phyloP scores from a whole-genome alignment of 768 basidiomycete genomes.

The Lentinula lateritia region DNA sequence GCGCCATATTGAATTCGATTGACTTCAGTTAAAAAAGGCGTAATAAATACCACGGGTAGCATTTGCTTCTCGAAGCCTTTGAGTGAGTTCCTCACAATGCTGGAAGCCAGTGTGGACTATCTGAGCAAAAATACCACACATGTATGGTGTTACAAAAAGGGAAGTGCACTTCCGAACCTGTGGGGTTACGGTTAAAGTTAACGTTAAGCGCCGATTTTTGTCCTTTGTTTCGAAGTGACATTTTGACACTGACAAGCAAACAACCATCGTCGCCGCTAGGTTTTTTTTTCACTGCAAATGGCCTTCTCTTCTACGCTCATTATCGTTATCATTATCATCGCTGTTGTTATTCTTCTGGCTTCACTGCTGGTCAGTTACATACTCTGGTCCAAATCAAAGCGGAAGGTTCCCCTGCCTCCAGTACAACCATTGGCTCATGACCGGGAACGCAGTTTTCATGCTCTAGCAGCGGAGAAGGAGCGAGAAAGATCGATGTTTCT shows the following conservation, averaged over 20 bases:
- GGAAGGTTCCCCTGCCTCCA: constrained; percentile 48
- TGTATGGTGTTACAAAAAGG: constrained; percentile 20
- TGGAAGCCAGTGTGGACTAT: constrained; percentile 16
- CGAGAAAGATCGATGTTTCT: background rate
- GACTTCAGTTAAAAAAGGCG: background rate
- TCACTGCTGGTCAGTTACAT: constrained; percentile 3
- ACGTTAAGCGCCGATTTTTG: background rate
- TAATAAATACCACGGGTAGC: constrained; percentile 47
- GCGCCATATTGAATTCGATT: too few relatives aligned
- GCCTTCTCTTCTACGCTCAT: background rate
- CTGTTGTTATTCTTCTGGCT: background rate
- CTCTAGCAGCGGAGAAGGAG: background rate
- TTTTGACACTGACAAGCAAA: background rate
- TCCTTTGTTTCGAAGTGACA: background rate
- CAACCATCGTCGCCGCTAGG: background rate
- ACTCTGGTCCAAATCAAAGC: background rate
- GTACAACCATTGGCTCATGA: constrained; percentile 61
- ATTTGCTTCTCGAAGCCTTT: constrained; percentile 42
- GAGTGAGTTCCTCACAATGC: constrained; percentile 18
- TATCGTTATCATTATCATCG: background rate
- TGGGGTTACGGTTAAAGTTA: constrained; percentile 1
- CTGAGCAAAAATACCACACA: constrained; percentile 72
- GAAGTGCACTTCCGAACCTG: constrained; percentile 5
- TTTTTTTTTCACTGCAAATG: background rate
- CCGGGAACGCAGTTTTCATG: constrained; percentile 26